Conservation (phyloP, 2,329 filamentous ascomycete species). For the Purpureocillium takamizusanense region DNA sequence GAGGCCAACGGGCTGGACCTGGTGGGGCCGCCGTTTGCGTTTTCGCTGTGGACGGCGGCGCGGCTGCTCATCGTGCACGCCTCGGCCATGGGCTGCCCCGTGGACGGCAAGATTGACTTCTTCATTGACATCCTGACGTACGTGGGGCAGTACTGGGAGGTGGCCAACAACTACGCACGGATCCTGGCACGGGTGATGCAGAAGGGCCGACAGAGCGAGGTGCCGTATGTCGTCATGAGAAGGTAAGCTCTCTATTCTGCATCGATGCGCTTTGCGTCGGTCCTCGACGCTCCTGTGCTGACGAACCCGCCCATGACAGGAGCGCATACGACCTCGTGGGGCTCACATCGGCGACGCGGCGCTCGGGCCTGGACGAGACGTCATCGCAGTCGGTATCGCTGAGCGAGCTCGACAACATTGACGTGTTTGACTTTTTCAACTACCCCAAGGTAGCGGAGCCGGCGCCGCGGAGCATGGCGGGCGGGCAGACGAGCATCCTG, state of each 20-base stretch:
- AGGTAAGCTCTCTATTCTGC: slow-evolving; percentile 19
- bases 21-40: slow-evolving; percentile 32
- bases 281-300: not conserved
- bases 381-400: slow-evolving; percentile 28
- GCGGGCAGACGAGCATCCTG: slow-evolving; percentile 14
- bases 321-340: slow-evolving; percentile 29
- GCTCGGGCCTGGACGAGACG: slow-evolving; percentile 26
- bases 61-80: slow-evolving; percentile 31
- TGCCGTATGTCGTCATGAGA: slow-evolving; percentile 29
- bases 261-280: not conserved
- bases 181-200: slow-evolving; percentile 29
- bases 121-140: slow-evolving; percentile 32
- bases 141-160: slow-evolving; percentile 34
- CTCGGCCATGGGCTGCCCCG: slow-evolving; percentile 23
- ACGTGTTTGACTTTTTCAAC: slow-evolving; percentile 37
- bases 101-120: slow-evolving; percentile 31
- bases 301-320: slow-evolving; percentile 11
- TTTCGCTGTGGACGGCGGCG: slow-evolving; percentile 34
- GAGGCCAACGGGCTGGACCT: slow-evolving; percentile 33
- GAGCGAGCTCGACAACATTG: slow-evolving; percentile 32
- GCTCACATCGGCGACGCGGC: slow-evolving; percentile 24
- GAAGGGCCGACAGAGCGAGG: slow-evolving; percentile 23
- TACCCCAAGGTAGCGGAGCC: slow-evolving; percentile 24
- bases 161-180: slow-evolving; percentile 31
- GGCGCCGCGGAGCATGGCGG: slow-evolving; percentile 7